Base-by-base conservation (phyloP, 2,329 filamentous ascomycete genomes). In the Geoglossum cookeanum region DNA sequence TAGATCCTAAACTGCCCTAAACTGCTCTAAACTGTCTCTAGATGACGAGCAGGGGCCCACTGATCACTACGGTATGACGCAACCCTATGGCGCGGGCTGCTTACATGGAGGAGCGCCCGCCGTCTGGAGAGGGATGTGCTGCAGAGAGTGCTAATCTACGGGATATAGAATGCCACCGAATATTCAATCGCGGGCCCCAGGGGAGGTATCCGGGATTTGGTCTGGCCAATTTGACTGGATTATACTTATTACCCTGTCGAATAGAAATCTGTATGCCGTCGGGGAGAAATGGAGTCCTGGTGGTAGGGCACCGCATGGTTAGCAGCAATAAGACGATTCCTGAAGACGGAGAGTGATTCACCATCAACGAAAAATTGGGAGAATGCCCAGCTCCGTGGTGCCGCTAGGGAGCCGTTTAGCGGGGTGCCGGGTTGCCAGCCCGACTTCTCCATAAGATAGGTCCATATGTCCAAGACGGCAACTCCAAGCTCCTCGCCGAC, bases 391-490 rank as follows among this genome's bases (percentile, higher is more conserved):
- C 81, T 84, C 54, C 75, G 62, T 67, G 79, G 66, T 69, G 78
- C 69, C 69, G 79, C 67, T 67, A 76, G 67, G 69, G 79, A 72
- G 68, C 90, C 76, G 13, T 72, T 68, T 32, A 83, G 64, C 3
- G 72, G 69, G 44, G 75, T 70, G 5, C 72, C 75, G 62, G 70
- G 69, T 15, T 72, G 66, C 70, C 78, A 82, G 1, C 75, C 75
- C 2, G 75, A 72, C 51, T 78, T 75, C 57, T 79, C 74, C 81
- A 94, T 87, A 63, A 96, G 77, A 0, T 80, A 80, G 60, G 79
- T 77, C 80, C 87, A 94, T 1, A 97, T 75, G 68, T 97, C 87
- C 27, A 94, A 72, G 1, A 91, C 77, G 0, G 80, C 75, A 2
- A 91, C 64, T 5, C 70, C 68, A 47, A 75, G 69, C 58, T 74